Percentiles rank a stretch among this genome's conserved stretches.
phyloP scores from a whole-genome alignment of 306 rosid genomes.

The Pyrus bretschneideri region DNA sequence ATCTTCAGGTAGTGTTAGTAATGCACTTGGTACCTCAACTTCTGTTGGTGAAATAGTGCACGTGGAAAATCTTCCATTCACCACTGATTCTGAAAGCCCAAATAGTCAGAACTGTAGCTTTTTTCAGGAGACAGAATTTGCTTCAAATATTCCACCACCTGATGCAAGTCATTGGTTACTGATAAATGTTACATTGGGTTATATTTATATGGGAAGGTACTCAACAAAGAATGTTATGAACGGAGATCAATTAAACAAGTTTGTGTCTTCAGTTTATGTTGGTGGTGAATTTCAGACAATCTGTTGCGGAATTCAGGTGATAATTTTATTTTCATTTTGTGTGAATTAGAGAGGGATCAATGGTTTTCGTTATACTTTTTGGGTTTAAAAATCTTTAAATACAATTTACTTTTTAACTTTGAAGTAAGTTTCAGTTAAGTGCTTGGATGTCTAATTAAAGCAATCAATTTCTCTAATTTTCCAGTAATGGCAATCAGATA shows the following conservation, averaged over 20 bases:
- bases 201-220: constrained; percentile 51
- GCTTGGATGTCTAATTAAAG: background rate
- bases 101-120: constrained; percentile 24
- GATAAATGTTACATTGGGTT: constrained; percentile 40
- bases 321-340: background rate
- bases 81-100: constrained; percentile 28
- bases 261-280: constrained; percentile 46
- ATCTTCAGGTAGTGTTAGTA: constrained; percentile 30
- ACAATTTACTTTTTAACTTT: background rate
- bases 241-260: constrained; percentile 45
- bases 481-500: background rate
- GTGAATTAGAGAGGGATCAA: constrained; percentile 4
- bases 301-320: constrained; percentile 71
- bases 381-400: background rate
- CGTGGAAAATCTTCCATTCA: constrained; percentile 28
- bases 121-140: constrained; percentile 29
- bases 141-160: constrained; percentile 20
- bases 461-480: background rate
- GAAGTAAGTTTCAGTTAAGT: background rate
- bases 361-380: background rate
- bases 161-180: constrained; percentile 46
- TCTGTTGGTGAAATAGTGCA: constrained; percentile 33
- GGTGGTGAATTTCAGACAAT: constrained; percentile 53
- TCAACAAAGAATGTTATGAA: constrained; percentile 50
- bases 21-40: constrained; percentile 21